Conservation (phyloP, 1,284 basidiomycete species). For the Xerocomus nothofagi region DNA sequence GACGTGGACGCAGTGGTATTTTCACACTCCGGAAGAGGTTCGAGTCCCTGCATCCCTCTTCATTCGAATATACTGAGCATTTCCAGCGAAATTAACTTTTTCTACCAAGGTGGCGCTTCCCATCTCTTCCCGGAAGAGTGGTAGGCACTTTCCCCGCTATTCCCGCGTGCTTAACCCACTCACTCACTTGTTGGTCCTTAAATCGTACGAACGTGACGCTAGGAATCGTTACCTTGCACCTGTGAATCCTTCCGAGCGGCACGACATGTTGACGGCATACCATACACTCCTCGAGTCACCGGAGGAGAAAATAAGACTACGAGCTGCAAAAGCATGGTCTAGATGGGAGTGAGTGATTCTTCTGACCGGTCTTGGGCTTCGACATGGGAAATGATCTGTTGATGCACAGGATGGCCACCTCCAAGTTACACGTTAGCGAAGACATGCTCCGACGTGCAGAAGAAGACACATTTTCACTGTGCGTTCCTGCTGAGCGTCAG, state of each 20-base stretch:
- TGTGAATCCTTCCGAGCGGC: slow-evolving; percentile 78
- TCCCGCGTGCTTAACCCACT: neutral
- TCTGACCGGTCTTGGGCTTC: neutral
- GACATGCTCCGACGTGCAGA: slow-evolving; percentile 70
- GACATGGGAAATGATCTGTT: slow-evolving; percentile 7
- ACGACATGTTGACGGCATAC: slow-evolving; percentile 84
- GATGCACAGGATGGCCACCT: slow-evolving; percentile 70
- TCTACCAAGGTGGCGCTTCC: slow-evolving; percentile 85
- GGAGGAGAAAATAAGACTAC: slow-evolving; percentile 65
- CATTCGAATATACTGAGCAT: neutral
- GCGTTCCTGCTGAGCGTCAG: slow-evolving; percentile 25
- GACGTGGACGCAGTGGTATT: slow-evolving; percentile 61
- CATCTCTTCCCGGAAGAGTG: slow-evolving; percentile 89
- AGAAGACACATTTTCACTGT: slow-evolving; percentile 77
- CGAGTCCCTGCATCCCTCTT: slow-evolving; percentile 1
- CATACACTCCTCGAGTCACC: slow-evolving; percentile 77
- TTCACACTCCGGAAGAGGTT: slow-evolving; percentile 83
- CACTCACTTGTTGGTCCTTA: neutral
- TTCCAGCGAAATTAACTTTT: slow-evolving; percentile 81
- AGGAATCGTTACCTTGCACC: slow-evolving; percentile 82
- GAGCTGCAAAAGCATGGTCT: slow-evolving; percentile 84
- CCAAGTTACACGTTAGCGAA: slow-evolving; percentile 70
- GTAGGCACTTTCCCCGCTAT: slow-evolving; percentile 39
- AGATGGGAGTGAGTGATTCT: slow-evolving; percentile 76
- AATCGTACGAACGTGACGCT: neutral